These are phyloP conservation scores for Psidium guajava DNA, from an alignment of 345 rosid genomes.

Conservation along the genomic window DNA sequence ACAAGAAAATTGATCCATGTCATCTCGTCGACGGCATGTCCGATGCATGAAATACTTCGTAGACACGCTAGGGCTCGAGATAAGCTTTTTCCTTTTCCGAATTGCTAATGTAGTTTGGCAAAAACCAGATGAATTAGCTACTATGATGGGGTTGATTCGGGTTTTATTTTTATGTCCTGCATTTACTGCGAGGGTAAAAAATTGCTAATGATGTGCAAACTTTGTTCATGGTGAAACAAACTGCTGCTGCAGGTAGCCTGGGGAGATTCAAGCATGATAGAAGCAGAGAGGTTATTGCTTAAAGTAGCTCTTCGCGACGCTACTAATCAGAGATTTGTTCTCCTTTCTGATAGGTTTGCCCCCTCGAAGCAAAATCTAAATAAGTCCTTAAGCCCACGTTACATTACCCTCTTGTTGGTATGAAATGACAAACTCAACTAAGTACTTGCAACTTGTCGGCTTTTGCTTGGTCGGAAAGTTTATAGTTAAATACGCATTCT, in stretches of 20 bases:
- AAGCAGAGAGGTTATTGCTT: constrained; percentile 15
- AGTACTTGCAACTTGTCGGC: neutral
- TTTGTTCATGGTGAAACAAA: neutral
- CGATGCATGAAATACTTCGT: neutral
- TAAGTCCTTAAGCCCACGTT: neutral
- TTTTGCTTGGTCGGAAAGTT: neutral
- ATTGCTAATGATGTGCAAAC: neutral
- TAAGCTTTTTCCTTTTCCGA: neutral
- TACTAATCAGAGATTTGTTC: constrained; percentile 16
- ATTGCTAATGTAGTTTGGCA: neutral
- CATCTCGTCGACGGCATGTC: neutral
- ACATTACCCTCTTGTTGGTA: neutral
- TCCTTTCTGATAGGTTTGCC: constrained; percentile 12
- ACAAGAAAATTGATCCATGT: neutral
- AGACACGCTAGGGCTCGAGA: neutral
- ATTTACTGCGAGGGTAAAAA: neutral
- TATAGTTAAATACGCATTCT: neutral
- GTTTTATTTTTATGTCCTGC: neutral
- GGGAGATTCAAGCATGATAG: constrained; percentile 20
- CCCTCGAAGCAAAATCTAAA: neutral
- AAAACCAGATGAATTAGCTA: neutral
- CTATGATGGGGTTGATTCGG: neutral
- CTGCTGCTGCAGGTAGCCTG: constrained; percentile 3
- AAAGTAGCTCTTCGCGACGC: constrained; percentile 10
- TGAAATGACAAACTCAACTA: neutral